Evolutionary conservation across 208 protist species (phyloP).

Genomic region (Trypanosoma avium): DNA sequence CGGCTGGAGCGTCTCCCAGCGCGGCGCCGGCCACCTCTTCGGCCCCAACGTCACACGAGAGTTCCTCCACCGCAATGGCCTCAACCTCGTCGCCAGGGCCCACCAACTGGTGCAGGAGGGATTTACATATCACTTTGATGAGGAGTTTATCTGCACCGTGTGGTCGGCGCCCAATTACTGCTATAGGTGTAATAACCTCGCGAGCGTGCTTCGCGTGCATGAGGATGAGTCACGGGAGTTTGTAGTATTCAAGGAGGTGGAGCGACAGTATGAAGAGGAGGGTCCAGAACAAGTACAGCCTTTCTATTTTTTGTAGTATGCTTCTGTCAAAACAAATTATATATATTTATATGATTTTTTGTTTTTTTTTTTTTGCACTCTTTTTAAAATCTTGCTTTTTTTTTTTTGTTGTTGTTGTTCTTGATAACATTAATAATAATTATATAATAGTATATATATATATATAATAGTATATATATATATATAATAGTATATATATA

Average conservation of each 20-base stretch:
- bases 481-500: background rate
- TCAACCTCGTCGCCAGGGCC: constrained; percentile 84
- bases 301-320: constrained; percentile 67
- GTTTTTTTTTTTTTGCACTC: constrained; percentile 23
- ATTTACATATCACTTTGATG: constrained; percentile 90
- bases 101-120: constrained; percentile 92
- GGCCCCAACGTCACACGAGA: constrained; percentile 68
- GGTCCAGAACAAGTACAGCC: constrained; percentile 41
- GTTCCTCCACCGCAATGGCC: constrained; percentile 83
- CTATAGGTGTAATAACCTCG: constrained; percentile 96
- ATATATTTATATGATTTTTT: background rate
- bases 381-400: constrained; percentile 1
- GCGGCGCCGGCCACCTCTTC: constrained; percentile 89
- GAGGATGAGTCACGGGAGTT: constrained; percentile 86
- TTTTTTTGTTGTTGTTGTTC: constrained; percentile 10
- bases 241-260: constrained; percentile 81
- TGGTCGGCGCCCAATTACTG: constrained; percentile 99
- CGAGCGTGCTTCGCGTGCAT: constrained; percentile 91
- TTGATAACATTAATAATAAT: background rate
- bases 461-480: background rate
- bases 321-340: background rate
- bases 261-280: constrained; percentile 42
- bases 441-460: background rate
- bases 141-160: constrained; percentile 92
- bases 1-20: constrained; percentile 76